Evolutionary conservation across 371 early-diverging fungal species (phyloP).

Genomic region (Paramicrosporidium saccamoebae): DNA sequence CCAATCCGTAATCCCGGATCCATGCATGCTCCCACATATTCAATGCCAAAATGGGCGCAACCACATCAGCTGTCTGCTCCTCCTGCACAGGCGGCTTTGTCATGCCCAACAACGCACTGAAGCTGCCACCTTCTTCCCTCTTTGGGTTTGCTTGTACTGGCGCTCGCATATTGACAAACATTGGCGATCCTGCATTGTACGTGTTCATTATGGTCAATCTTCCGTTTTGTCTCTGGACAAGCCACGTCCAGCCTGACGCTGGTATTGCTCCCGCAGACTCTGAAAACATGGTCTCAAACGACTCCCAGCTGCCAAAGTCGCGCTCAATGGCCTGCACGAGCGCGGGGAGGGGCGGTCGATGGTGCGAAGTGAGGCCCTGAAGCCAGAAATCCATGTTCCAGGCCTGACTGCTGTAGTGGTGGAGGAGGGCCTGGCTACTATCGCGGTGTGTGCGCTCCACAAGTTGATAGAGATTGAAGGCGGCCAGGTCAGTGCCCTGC

Average conservation of each 20-base stretch:
- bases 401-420: conserved; percentile 20
- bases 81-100: background rate
- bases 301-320: conserved; percentile 10
- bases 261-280: conserved; percentile 13
- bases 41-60: conserved; percentile 10
- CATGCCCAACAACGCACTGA: background rate
- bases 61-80: conserved; percentile 2
- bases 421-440: conserved; percentile 8
- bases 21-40: conserved; percentile 26
- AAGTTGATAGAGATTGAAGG: too few relatives aligned
- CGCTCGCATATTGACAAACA: background rate
- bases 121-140: background rate
- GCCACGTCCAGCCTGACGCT: conserved; percentile 24
- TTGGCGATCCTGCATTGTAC: conserved; percentile 8
- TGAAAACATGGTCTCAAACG: conserved; percentile 11
- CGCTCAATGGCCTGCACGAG: conserved; percentile 4
- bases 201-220: conserved; percentile 13
- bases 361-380: conserved; percentile 5
- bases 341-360: conserved; percentile 4
- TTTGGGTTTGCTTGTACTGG: conserved; percentile 1
- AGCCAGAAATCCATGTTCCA: conserved; percentile 25
- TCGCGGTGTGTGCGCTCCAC: too few relatives aligned
- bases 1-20: conserved; percentile 13
- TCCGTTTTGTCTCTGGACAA: conserved; percentile 13
- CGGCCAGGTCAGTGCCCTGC: too few relatives aligned